Evolutionary conservation across 1,139 yeast species (phyloP).

Genomic region (Kodamaea suecica): DNA sequence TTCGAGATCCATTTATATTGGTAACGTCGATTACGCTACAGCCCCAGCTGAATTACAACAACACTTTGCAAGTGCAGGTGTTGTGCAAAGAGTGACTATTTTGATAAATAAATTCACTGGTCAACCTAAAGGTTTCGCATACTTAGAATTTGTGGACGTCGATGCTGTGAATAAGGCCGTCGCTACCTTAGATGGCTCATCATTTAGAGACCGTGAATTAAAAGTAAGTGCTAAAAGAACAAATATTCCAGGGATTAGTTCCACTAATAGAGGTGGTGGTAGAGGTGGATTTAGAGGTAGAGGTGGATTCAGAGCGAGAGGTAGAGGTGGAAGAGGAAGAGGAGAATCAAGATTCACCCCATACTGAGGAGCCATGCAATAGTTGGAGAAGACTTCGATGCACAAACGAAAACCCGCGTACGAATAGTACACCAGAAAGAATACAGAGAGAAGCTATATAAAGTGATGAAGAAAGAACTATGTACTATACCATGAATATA

Average conservation of each 20-base stretch:
- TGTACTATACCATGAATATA: background rate
- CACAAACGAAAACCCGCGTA: background rate
- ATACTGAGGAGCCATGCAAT: no score
- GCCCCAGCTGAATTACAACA: slow-evolving; percentile 81
- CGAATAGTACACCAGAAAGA: no score
- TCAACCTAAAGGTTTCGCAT: slow-evolving; percentile 83
- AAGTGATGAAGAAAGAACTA: no score
- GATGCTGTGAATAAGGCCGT: slow-evolving; percentile 64
- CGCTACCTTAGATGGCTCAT: slow-evolving; percentile 57
- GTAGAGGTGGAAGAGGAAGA: slow-evolving; percentile 23
- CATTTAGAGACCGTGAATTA: slow-evolving; percentile 64
- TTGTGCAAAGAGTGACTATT: slow-evolving; percentile 81
- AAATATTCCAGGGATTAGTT: slow-evolving; percentile 65
- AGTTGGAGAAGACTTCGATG: background rate
- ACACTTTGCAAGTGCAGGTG: slow-evolving; percentile 72
- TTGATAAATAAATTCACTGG: slow-evolving; percentile 70
- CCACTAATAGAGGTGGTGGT: slow-evolving; percentile 39
- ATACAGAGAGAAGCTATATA: no score
- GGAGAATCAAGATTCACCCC: slow-evolving; percentile 21
- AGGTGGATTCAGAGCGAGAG: slow-evolving; percentile 18
- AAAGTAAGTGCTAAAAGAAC: slow-evolving; percentile 78
- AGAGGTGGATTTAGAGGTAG: slow-evolving; percentile 36
- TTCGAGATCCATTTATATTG: slow-evolving; percentile 78
- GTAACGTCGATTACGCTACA: slow-evolving; percentile 79
- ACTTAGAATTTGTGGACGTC: slow-evolving; percentile 70